A percentile compares a stretch with the other conserved stretches of the same genome.
phyloP scores from a whole-genome alignment of 768 basidiomycete species.

The Rhizopogon vesiculosus region DNA sequence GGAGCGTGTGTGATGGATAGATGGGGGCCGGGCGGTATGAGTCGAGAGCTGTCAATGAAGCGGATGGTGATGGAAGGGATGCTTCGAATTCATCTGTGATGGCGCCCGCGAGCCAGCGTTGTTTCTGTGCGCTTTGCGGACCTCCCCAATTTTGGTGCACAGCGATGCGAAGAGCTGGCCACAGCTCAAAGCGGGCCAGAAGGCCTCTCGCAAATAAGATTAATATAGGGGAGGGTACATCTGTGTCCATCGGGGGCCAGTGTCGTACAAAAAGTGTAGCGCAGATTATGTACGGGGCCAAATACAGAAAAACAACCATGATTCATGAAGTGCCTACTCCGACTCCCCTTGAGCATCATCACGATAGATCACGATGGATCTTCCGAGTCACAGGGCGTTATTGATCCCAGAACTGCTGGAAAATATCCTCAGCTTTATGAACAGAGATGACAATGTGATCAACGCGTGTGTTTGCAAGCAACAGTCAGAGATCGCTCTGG shows the following conservation, averaged over 20 bases:
- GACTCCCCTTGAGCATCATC: no score
- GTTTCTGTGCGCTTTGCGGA: slow-evolving; percentile 62
- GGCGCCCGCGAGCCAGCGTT: slow-evolving; percentile 78
- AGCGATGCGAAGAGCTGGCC: slow-evolving; percentile 85
- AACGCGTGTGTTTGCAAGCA: slow-evolving; percentile 53
- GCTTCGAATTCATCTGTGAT: slow-evolving; percentile 78
- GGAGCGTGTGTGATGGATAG: slow-evolving; percentile 1
- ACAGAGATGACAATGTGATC: slow-evolving; percentile 31
- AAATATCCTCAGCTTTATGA: slow-evolving; percentile 17
- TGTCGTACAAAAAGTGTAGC: no score
- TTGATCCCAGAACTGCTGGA: no score
- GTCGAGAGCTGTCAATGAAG: background rate
- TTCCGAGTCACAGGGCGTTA: no score
- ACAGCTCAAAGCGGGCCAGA: slow-evolving; percentile 74
- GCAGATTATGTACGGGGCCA: no score
- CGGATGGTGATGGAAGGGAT: slow-evolving; percentile 31
- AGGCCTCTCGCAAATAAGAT: slow-evolving; percentile 85
- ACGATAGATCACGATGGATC: no score
- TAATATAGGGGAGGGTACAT: slow-evolving; percentile 37
- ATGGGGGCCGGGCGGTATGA: background rate
- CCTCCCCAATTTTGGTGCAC: slow-evolving; percentile 88
- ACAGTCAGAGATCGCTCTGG: slow-evolving; percentile 56
- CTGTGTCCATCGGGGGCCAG: background rate
- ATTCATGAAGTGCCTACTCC: no score
- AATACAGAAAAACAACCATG: no score